Base-by-base conservation (phyloP, 2,329 filamentous ascomycete species). In the Penicillium sclerotigenum region DNA sequence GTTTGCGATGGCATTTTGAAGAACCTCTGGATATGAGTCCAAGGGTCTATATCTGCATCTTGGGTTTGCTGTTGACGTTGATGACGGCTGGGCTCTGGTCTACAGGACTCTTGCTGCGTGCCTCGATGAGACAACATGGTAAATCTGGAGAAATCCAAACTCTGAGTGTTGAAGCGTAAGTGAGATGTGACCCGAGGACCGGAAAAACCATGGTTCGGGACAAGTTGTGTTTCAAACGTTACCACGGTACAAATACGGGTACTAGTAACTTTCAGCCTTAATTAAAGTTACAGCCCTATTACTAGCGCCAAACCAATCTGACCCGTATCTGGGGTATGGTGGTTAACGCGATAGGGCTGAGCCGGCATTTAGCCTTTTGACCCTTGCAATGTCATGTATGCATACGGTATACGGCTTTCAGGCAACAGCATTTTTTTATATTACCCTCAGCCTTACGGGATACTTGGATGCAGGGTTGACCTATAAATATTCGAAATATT, bases 281-380 rank as follows among this genome's bases (percentile, higher is more conserved):
- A 42, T 45, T 41, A 14, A 41, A 29, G 26, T 54, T 34, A 41
- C 38, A 55, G 52, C 53, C 53, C 38, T 56, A 52, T 56, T 56
- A 52, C 53, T 52, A 56, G 53, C 41, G 53, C 41, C 20, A 54
- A 50, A 49, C 34, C 13, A 11, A 11, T 14, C 7, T 26, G 33
- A n/a, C n/a, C 5, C 10, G 33, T 16, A 26, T 20, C 20, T n/a
- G 11, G 5, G 9, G 18, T 16, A 29, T n/a, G n/a, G 10, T 6
- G 22, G 22, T n/a, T 28, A 16, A n/a, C 22, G 8, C 16, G 16
- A 22, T 56, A 56, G 53, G 53, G 53, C 53, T 56, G 53, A 55
- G 20, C 38, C n/a, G n/a, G 28, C 16, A 47, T 33, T 53, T 50
- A 50, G n/a, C 46, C 45, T 34, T 36, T 28, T 20, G n/a, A 11